A percentile compares a stretch with the other conserved stretches of the same genome.
These are phyloP conservation scores for Paecilomyces formosus DNA, from an alignment of 2,329 filamentous ascomycete genomes.

Conservation along the genomic window DNA sequence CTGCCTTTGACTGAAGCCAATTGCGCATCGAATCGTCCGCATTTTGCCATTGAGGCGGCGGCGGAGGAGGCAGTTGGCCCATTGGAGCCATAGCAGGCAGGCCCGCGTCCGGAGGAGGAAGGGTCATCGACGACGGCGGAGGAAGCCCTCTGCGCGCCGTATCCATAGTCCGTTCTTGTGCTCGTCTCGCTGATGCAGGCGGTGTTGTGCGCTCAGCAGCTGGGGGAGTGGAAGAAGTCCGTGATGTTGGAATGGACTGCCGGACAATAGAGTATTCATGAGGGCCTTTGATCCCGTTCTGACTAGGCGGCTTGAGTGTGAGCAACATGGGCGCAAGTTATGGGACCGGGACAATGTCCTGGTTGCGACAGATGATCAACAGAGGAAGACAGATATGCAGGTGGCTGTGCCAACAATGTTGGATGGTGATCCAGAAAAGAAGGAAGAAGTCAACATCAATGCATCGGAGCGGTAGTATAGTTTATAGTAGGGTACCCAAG, in stretches of 20 bases:
- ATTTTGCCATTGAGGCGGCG: constrained; percentile 59
- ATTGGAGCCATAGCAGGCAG: constrained; percentile 30
- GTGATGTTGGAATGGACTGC: constrained; percentile 33
- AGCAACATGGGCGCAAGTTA: constrained; percentile 39
- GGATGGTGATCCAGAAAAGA: constrained; percentile 14
- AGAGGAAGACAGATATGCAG: constrained; percentile 8
- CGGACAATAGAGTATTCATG: constrained; percentile 42
- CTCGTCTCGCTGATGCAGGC: constrained; percentile 22
- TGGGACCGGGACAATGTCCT: not conserved
- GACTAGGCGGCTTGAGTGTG: constrained; percentile 42
- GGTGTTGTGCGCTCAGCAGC: constrained; percentile 21
- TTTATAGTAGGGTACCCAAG: not conserved
- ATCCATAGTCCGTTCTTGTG: constrained; percentile 55
- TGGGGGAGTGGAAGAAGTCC: constrained; percentile 27
- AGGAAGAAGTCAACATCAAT: constrained; percentile 7
- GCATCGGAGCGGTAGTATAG: constrained; percentile 6
- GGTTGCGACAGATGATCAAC: not conserved
- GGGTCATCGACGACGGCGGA: constrained; percentile 58
- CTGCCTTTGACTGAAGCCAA: constrained; percentile 63
- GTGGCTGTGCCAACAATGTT: constrained; percentile 8
- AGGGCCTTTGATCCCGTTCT: constrained; percentile 40
- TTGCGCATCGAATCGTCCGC: constrained; percentile 63
- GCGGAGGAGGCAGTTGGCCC: constrained; percentile 57
- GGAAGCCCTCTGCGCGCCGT: constrained; percentile 63
- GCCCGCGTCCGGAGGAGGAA: constrained; percentile 38